Conservation (phyloP, 169 alveolate species). For the Plasmodium malariae region DNA sequence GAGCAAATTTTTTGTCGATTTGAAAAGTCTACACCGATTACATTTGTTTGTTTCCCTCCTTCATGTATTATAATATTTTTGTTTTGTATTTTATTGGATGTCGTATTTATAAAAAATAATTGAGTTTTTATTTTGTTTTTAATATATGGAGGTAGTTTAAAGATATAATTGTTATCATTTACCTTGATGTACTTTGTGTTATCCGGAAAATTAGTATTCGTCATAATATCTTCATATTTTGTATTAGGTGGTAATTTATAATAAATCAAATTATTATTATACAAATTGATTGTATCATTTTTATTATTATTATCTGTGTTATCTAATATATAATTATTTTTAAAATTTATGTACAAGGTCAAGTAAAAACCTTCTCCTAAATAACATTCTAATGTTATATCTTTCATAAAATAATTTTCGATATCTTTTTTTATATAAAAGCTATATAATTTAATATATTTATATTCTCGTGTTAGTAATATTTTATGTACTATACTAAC, state of each 20-base stretch:
- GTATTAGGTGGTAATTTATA: slow-evolving; percentile 13
- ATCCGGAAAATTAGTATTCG: not conserved
- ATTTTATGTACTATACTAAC: slow-evolving; percentile 53
- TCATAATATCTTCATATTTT: not conserved
- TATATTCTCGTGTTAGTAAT: slow-evolving; percentile 13
- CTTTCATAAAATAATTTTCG: slow-evolving; percentile 17
- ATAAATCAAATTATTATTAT: slow-evolving; percentile 31
- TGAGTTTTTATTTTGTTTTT: not conserved
- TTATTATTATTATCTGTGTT: slow-evolving; percentile 2
- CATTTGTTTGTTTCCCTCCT: not conserved
- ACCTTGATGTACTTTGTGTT: slow-evolving; percentile 27
- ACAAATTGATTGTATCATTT: not conserved
- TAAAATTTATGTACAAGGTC: slow-evolving; percentile 11
- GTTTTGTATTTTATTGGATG: not conserved
- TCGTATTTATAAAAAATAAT: not conserved
- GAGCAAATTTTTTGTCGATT: not conserved
- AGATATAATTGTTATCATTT: not conserved
- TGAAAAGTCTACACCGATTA: slow-evolving; percentile 51
- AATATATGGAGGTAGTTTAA: slow-evolving; percentile 34
- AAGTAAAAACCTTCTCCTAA: slow-evolving; percentile 42
- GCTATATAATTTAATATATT: slow-evolving; percentile 8
- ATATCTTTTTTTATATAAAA: slow-evolving; percentile 33
- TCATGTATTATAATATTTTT: slow-evolving; percentile 7
- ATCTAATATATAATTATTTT: slow-evolving; percentile 13
- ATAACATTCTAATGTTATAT: slow-evolving; percentile 33